Percentiles rank a stretch among this genome's conserved stretches.
phyloP scores from a whole-genome alignment of 2,329 filamentous ascomycete species.

The Pestalotiopsis sp. region DNA sequence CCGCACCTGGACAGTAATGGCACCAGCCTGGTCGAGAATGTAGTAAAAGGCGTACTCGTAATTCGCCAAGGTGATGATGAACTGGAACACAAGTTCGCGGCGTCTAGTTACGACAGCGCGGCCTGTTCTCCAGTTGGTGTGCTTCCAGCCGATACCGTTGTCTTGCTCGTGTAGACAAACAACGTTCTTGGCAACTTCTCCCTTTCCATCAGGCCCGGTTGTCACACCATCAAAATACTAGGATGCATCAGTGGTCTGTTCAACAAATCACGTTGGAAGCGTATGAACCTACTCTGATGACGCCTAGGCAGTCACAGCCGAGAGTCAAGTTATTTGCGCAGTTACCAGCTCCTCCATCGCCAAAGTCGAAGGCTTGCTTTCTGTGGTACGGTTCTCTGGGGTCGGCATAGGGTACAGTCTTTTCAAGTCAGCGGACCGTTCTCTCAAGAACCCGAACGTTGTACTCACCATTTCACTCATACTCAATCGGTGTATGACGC shows the following conservation, averaged over 20 bases:
- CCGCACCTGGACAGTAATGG: conserved; percentile 47
- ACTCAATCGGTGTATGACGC: conserved; percentile 66
- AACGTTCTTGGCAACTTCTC: conserved; percentile 55
- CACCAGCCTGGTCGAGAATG: conserved; percentile 51
- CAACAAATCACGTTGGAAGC: not conserved
- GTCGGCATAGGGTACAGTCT: conserved; percentile 66
- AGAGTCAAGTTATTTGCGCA: conserved; percentile 69
- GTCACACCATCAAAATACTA: conserved; percentile 63
- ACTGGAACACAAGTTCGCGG: conserved; percentile 67
- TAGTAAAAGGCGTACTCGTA: conserved; percentile 62
- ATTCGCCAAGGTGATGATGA: conserved; percentile 69
- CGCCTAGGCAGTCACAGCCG: conserved; percentile 71
- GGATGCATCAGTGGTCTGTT: not conserved
- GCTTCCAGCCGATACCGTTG: conserved; percentile 71
- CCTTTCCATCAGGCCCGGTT: conserved; percentile 53
- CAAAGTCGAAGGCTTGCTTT: conserved; percentile 74
- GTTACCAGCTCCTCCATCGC: conserved; percentile 67
- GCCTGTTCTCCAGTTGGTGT: conserved; percentile 68
- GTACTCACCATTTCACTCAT: conserved; percentile 61
- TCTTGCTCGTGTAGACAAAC: conserved; percentile 74
- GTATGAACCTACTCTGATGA: conserved; percentile 40
- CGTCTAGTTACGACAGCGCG: conserved; percentile 61
- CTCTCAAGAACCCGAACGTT: not conserved
- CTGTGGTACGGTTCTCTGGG: conserved; percentile 66
- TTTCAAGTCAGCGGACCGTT: not conserved